Evolutionary conservation across 805 yeast species (phyloP).

Genomic region (Wickerhamiella sorbophila): DNA sequence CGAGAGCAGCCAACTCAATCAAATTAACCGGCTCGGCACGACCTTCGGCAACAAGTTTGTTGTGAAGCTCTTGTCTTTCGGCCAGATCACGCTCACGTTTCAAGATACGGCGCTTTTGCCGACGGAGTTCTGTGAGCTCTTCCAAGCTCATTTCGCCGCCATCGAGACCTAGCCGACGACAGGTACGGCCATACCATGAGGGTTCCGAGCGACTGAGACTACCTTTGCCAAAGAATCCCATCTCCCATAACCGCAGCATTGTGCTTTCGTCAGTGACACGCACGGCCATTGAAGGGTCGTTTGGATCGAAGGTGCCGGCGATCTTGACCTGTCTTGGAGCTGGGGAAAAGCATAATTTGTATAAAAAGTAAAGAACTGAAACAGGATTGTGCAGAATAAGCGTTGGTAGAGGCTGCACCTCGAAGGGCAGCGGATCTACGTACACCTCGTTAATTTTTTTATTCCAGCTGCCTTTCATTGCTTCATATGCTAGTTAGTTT

Average conservation of each 20-base stretch:
- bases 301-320: slow-evolving; percentile 11
- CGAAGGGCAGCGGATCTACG: slow-evolving; percentile 46
- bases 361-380: slow-evolving; percentile 40
- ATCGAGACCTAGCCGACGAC: slow-evolving; percentile 37
- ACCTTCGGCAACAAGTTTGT: slow-evolving; percentile 19
- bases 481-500: slow-evolving; percentile 13
- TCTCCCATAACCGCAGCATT: slow-evolving; percentile 54
- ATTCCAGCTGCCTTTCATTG: slow-evolving; percentile 11
- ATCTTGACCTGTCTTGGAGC: slow-evolving; percentile 12
- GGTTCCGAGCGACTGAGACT: slow-evolving; percentile 82
- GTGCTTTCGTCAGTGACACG: slow-evolving; percentile 25
- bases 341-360: slow-evolving; percentile 13
- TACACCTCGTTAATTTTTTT: slow-evolving; percentile 22
- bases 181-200: slow-evolving; percentile 64
- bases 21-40: slow-evolving; percentile 7
- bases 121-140: slow-evolving; percentile 58
- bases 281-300: slow-evolving; percentile 24
- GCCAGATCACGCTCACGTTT: slow-evolving; percentile 51
- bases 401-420: slow-evolving; percentile 35
- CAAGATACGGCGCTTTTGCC: slow-evolving; percentile 58
- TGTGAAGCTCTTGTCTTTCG: slow-evolving; percentile 36
- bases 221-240: slow-evolving; percentile 93
- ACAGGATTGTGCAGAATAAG: slow-evolving; percentile 52
- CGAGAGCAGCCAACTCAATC: not conserved
- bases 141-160: slow-evolving; percentile 35